Evolutionary conservation across 768 basidiomycete genomes (phyloP).

Genomic region (Amanita thiersii): DNA sequence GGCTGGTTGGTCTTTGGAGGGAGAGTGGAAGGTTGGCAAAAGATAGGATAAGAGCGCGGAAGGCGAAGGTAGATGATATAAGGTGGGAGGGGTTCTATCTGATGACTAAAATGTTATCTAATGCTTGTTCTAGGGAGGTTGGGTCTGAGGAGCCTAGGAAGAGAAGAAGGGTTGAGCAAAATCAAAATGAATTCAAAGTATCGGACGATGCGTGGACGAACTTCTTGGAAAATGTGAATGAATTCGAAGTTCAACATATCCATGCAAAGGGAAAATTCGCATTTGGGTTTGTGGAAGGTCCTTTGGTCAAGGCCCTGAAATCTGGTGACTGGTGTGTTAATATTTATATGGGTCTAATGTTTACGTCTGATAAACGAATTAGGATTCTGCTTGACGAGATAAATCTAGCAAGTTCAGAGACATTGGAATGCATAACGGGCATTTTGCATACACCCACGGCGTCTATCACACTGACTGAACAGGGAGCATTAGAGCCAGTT

Average conservation of each 20-base stretch:
- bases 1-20: conserved; percentile 77
- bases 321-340: conserved; percentile 80
- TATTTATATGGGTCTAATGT: background rate
- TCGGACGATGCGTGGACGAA: conserved; percentile 54
- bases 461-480: conserved; percentile 89
- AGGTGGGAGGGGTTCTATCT: conserved; percentile 9
- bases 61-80: conserved; percentile 18
- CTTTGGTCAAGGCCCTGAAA: conserved; percentile 83
- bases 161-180: conserved; percentile 52
- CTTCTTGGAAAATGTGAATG: conserved; percentile 60
- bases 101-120: conserved; percentile 1
- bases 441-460: conserved; percentile 78
- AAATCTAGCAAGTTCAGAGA: conserved; percentile 91
- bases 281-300: conserved; percentile 93
- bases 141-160: conserved; percentile 51
- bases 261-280: conserved; percentile 84
- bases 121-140: conserved; percentile 10
- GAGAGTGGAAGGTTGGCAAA: conserved; percentile 65
- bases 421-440: conserved; percentile 86
- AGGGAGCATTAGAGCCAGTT: conserved; percentile 84
- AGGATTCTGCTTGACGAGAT: conserved; percentile 97
- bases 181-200: conserved; percentile 21
- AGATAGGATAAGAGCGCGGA: conserved; percentile 43
- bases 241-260: conserved; percentile 88
- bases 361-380: background rate